phyloP scores from a whole-genome alignment of 2,329 filamentous ascomycete genomes.

The Colletotrichum melonis region DNA sequence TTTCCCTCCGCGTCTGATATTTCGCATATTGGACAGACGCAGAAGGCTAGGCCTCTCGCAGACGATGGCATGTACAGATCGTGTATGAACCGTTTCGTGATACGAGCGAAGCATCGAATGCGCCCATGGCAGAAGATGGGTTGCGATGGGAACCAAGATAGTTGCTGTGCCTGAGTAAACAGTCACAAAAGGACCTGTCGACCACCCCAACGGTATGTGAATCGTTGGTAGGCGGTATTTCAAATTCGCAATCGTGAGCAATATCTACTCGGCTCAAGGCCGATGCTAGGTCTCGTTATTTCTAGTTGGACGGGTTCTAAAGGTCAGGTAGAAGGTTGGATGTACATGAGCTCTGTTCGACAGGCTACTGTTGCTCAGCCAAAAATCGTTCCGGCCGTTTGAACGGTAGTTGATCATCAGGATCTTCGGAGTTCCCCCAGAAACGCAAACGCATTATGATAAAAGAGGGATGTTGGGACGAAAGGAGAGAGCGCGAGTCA shows the following conservation, averaged over 20 bases:
- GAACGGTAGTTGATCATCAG: neutral
- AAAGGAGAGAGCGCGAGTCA: constrained; percentile 20
- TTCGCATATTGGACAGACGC: neutral
- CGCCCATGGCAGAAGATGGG: neutral
- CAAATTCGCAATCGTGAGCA: neutral
- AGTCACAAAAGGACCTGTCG: neutral
- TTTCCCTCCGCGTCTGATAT: neutral
- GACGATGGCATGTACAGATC: neutral
- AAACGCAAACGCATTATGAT: neutral
- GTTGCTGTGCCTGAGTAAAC: neutral
- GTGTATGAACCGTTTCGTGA: neutral
- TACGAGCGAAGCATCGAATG: neutral
- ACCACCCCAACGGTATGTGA: neutral
- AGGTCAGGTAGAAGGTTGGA: neutral
- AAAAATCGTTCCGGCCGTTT: neutral
- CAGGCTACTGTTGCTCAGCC: neutral
- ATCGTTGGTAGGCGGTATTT: neutral
- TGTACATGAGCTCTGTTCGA: neutral
- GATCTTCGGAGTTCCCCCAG: constrained; percentile 18
- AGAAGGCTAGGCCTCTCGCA: neutral
- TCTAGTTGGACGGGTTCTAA: neutral
- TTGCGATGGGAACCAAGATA: neutral
- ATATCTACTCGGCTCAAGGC: neutral
- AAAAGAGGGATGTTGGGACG: constrained; percentile 8
- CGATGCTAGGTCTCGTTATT: neutral